Evolutionary conservation across 2,329 filamentous ascomycete genomes (phyloP).

Genomic region (Phialophora expanda): DNA sequence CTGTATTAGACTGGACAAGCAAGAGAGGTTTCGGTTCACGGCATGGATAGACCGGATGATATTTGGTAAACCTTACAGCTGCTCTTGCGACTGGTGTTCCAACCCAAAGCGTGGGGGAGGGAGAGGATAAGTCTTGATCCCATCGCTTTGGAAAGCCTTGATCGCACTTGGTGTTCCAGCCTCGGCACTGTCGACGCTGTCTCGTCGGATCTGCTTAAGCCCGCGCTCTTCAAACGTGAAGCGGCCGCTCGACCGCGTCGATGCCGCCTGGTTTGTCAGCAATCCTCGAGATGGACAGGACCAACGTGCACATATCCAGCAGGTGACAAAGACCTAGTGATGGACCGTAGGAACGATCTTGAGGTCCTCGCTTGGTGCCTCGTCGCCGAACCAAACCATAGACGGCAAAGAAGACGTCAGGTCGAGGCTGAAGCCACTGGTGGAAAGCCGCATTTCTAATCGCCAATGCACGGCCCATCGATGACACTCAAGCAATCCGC

Average conservation of each 20-base stretch:
- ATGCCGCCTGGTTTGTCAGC: neutral
- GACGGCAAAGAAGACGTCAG: neutral
- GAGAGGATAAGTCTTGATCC: neutral
- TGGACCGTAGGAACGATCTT: no score
- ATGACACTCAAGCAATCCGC: neutral
- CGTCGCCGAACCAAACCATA: no score
- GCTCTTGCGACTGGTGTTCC: neutral
- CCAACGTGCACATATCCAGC: no score
- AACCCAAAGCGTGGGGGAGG: neutral
- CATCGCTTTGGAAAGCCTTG: neutral
- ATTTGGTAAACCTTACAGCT: neutral
- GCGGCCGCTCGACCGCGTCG: constrained; percentile 1
- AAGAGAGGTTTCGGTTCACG: neutral
- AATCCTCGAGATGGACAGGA: neutral
- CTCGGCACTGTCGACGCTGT: neutral
- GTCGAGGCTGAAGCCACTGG: neutral
- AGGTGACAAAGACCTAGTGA: no score
- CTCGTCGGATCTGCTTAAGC: neutral
- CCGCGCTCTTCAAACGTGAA: neutral
- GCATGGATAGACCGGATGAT: neutral
- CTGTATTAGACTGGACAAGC: constrained; percentile 1
- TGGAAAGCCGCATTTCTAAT: neutral
- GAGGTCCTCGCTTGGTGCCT: no score
- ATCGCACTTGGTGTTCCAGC: neutral
- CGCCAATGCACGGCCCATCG: neutral